These are phyloP conservation scores for Limonomyces culmigenus DNA, from an alignment of 1,284 basidiomycete genomes.

Conservation along the genomic window DNA sequence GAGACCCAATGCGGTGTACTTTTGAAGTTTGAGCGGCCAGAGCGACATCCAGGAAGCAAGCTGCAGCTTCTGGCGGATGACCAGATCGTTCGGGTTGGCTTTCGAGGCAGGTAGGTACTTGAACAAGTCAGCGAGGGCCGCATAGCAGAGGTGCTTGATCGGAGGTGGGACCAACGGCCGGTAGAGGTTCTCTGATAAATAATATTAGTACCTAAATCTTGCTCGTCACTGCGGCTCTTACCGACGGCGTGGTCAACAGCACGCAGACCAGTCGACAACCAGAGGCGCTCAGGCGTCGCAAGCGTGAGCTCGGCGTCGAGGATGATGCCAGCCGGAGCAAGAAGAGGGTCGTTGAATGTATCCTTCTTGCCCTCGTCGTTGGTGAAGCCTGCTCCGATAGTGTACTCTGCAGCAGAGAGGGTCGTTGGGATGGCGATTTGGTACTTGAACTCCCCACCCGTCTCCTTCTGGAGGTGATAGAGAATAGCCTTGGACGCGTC, in stretches of 20 bases:
- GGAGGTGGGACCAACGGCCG: conserved; percentile 38
- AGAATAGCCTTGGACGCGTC: conserved; percentile 63
- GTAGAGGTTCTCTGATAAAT: conserved; percentile 65
- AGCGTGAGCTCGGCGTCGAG: conserved; percentile 65
- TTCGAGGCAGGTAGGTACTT: conserved; percentile 52
- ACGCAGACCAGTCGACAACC: conserved; percentile 63
- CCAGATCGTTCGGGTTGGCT: conserved; percentile 36
- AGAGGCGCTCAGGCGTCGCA: conserved; percentile 57
- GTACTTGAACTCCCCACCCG: conserved; percentile 24
- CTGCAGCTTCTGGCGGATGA: conserved; percentile 50
- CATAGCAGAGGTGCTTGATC: conserved; percentile 43
- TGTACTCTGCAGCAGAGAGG: conserved; percentile 66
- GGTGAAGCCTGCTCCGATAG: conserved; percentile 60
- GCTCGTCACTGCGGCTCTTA: no score
- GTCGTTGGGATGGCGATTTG: conserved; percentile 73
- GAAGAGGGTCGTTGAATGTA: conserved; percentile 29
- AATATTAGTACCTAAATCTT: no score
- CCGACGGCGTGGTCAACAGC: conserved; percentile 69
- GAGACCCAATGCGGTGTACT: conserved; percentile 47
- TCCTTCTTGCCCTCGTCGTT: conserved; percentile 56
- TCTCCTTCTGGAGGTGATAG: conserved; percentile 39
- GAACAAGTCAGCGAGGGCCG: conserved; percentile 58
- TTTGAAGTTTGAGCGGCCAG: conserved; percentile 45
- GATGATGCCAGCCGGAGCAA: conserved; percentile 56
- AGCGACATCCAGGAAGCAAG: conserved; percentile 68